A percentile compares a stretch with the other conserved stretches of the same genome.
phyloP scores from a whole-genome alignment of 805 yeast genomes.

The Saccharomycodes ludwigii region DNA sequence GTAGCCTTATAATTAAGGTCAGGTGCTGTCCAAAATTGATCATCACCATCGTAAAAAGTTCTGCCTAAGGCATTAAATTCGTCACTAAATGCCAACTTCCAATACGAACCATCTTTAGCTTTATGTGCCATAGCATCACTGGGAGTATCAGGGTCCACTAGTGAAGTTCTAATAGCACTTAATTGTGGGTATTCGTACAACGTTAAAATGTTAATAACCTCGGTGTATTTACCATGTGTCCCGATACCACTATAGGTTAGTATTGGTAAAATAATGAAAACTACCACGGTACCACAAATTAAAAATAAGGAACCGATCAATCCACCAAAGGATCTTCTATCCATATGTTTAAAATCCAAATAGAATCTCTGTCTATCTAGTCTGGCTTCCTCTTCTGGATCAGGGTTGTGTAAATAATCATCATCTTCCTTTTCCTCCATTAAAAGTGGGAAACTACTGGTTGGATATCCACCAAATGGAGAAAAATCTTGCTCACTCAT shows the following conservation, averaged over 20 bases:
- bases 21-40: conserved; percentile 81
- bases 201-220: conserved; percentile 31
- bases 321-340: conserved; percentile 49
- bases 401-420: conserved; percentile 92
- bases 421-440: conserved; percentile 92
- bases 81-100: conserved; percentile 79
- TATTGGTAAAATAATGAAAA: conserved; percentile 74
- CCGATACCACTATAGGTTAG: conserved; percentile 69
- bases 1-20: conserved; percentile 82
- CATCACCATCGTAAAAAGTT: conserved; percentile 82
- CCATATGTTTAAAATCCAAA: conserved; percentile 55
- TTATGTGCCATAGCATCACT: conserved; percentile 32
- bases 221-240: conserved; percentile 11
- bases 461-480: conserved; percentile 97
- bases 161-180: conserved; percentile 36
- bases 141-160: conserved; percentile 58
- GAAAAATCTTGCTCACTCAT: conserved; percentile 50
- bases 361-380: conserved; percentile 60
- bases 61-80: conserved; percentile 87
- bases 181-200: conserved; percentile 38
- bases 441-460: conserved; percentile 77
- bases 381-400: conserved; percentile 83
- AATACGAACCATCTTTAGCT: conserved; percentile 47
- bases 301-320: conserved; percentile 47
- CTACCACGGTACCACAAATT: conserved; percentile 45